These are phyloP conservation scores for Suillus spraguei DNA, from an alignment of 768 basidiomycete genomes.

Conservation along the genomic window DNA sequence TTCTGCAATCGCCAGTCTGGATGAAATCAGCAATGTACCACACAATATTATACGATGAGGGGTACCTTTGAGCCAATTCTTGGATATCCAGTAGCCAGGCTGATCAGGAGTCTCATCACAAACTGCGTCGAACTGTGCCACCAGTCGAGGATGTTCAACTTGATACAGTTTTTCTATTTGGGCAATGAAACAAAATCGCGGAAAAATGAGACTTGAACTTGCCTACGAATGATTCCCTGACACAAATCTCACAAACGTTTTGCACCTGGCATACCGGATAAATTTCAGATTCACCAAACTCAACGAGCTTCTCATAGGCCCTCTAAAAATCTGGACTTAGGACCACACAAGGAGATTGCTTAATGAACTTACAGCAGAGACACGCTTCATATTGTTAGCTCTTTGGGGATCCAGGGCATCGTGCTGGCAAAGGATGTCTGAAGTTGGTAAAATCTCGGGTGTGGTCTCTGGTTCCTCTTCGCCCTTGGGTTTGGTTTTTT, in stretches of 20 bases:
- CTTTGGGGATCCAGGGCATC: slow-evolving; percentile 61
- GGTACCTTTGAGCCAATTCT: slow-evolving; percentile 75
- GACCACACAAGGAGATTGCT: not conserved
- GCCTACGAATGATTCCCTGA: slow-evolving; percentile 61
- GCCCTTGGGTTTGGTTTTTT: slow-evolving; percentile 22
- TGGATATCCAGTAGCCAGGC: slow-evolving; percentile 72
- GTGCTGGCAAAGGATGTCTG: slow-evolving; percentile 65
- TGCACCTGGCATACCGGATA: slow-evolving; percentile 47
- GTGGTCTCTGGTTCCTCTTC: slow-evolving; percentile 21
- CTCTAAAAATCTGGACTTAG: slow-evolving; percentile 16
- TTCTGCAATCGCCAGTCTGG: slow-evolving; percentile 73
- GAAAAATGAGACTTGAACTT: slow-evolving; percentile 11
- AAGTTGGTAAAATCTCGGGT: slow-evolving; percentile 29
- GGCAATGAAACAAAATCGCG: slow-evolving; percentile 7
- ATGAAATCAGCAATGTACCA: slow-evolving; percentile 12
- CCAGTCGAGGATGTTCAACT: slow-evolving; percentile 64
- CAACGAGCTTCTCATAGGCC: slow-evolving; percentile 28
- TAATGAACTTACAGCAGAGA: slow-evolving; percentile 48
- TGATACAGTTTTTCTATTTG: slow-evolving; percentile 67
- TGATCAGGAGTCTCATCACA: slow-evolving; percentile 45
- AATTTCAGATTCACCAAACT: slow-evolving; percentile 49
- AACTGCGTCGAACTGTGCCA: slow-evolving; percentile 58
- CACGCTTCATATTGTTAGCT: slow-evolving; percentile 65
- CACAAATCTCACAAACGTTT: slow-evolving; percentile 66
- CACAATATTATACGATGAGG: slow-evolving; percentile 14